These are phyloP conservation scores for Athelia sp. DNA, from an alignment of 1,284 basidiomycete genomes.

Conservation along the genomic window DNA sequence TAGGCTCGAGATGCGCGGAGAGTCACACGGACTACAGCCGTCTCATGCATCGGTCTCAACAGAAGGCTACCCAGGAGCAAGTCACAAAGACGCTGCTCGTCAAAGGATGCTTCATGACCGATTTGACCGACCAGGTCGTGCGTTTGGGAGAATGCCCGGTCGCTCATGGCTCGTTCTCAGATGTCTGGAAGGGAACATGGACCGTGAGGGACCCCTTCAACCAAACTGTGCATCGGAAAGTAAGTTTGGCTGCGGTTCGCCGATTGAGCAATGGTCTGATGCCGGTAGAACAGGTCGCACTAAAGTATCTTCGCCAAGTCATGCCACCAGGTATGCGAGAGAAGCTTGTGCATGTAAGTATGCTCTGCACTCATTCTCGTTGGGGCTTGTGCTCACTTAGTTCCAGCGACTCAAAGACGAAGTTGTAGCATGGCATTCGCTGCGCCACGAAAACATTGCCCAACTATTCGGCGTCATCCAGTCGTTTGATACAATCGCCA, in stretches of 20 bases:
- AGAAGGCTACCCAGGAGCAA: slow-evolving; percentile 45
- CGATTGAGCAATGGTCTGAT: background rate
- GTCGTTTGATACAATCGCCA: slow-evolving; percentile 41
- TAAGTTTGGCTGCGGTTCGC: background rate
- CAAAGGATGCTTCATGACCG: slow-evolving; percentile 42
- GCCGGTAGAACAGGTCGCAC: slow-evolving; percentile 36
- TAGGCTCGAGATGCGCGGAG: slow-evolving; percentile 42
- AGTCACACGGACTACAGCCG: slow-evolving; percentile 46
- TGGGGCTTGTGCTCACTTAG: slow-evolving; percentile 2
- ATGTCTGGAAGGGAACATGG: slow-evolving; percentile 56
- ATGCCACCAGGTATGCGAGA: slow-evolving; percentile 45
- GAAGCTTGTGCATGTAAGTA: slow-evolving; percentile 41
- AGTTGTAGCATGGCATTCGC: slow-evolving; percentile 46
- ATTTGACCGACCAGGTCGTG: slow-evolving; percentile 49
- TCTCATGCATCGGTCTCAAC: slow-evolving; percentile 47
- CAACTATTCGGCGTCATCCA: slow-evolving; percentile 47
- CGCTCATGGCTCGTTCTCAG: slow-evolving; percentile 49
- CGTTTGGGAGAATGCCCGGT: slow-evolving; percentile 32
- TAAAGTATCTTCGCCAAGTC: slow-evolving; percentile 52
- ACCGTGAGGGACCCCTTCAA: slow-evolving; percentile 31
- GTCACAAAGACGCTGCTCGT: slow-evolving; percentile 53
- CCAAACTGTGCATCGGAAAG: slow-evolving; percentile 29
- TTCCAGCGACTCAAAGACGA: slow-evolving; percentile 46
- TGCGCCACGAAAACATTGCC: slow-evolving; percentile 47
- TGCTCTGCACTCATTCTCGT: background rate